phyloP scores from a whole-genome alignment of 805 yeast genomes.

The Spathaspora girioi region DNA sequence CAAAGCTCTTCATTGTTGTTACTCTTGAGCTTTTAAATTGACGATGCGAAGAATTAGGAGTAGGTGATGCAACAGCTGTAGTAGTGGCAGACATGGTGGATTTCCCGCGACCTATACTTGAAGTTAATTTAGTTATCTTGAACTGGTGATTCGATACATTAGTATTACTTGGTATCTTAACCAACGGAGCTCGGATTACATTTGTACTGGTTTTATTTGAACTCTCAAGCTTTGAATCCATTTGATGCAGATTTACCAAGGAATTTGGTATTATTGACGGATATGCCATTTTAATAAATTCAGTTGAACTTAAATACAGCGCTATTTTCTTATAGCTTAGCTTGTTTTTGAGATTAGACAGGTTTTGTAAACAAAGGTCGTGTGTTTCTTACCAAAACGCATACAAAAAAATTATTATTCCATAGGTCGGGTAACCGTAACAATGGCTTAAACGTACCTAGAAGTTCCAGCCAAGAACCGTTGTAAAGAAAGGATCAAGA shows the following conservation, averaged over 20 bases:
- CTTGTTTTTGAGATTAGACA: not conserved
- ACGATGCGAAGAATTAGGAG: not conserved
- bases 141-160: not conserved
- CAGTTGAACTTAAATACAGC: not conserved
- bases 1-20: not conserved
- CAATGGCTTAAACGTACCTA: too few species aligned
- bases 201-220: not conserved
- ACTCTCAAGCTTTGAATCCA: not conserved
- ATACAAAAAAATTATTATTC: not conserved
- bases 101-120: not conserved
- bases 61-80: not conserved
- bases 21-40: not conserved
- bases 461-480: too few species aligned
- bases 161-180: not conserved
- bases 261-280: not conserved
- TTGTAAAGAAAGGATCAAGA: too few species aligned
- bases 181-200: not conserved
- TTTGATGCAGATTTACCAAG: not conserved
- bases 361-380: not conserved
- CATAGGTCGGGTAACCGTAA: too few species aligned
- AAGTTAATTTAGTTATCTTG: not conserved
- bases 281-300: not conserved
- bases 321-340: not conserved
- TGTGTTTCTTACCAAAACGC: not conserved
- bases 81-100: not conserved